Conservation (phyloP, 352 stramenopile genomes). For the Phytophthora fragariaefolia region DNA sequence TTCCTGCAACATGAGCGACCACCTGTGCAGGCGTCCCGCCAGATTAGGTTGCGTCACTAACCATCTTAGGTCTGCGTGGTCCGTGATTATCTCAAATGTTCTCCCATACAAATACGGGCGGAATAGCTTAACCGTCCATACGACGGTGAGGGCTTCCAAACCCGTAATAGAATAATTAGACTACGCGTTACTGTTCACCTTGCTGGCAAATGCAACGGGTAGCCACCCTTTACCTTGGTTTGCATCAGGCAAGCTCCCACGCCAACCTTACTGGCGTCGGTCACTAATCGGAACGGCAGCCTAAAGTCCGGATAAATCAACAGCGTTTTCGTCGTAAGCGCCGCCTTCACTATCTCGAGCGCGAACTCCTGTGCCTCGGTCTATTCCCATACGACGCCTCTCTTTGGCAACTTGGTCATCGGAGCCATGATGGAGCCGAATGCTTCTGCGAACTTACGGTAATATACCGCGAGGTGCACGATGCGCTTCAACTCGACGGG, state of each 20-base stretch:
- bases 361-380: constrained; percentile 12
- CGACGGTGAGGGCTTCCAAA: constrained; percentile 25
- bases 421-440: neutral
- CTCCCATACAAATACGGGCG: constrained; percentile 28
- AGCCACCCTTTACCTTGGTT: constrained; percentile 7
- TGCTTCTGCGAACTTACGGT: neutral
- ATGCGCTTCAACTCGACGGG: neutral
- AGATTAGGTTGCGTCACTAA: neutral
- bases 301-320: constrained; percentile 31
- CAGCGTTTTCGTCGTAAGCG: constrained; percentile 6
- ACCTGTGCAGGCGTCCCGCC: too few species aligned
- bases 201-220: constrained; percentile 28
- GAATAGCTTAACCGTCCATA: constrained; percentile 33
- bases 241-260: constrained; percentile 31
- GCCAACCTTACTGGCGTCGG: constrained; percentile 24
- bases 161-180: constrained; percentile 32
- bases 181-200: constrained; percentile 6
- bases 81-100: constrained; percentile 27
- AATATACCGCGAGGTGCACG: neutral
- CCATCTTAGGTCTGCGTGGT: constrained; percentile 12
- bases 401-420: neutral
- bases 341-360: constrained; percentile 27
- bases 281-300: constrained; percentile 28
- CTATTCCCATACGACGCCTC: constrained; percentile 27
- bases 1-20: too few species aligned